A percentile compares a stretch with the other conserved stretches of the same genome.
Evolutionary conservation across 225 moss, liverwort and hornwort genomes (phyloP).

Genomic region (Marchantia polymorpha): DNA sequence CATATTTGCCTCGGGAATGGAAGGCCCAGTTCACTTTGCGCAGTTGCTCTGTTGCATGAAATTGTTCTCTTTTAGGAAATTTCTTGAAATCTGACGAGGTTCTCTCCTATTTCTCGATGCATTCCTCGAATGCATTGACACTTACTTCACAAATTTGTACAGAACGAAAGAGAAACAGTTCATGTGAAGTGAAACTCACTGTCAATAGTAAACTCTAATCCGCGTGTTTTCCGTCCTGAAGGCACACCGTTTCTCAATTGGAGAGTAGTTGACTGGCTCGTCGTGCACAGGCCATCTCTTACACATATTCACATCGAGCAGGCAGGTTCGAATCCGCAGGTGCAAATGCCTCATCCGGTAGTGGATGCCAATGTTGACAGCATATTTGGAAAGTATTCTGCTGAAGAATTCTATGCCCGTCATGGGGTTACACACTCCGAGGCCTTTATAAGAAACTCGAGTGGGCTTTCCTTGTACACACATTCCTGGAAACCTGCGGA

Average conservation of each 20-base stretch:
- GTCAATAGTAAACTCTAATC: not conserved
- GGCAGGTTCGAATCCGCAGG: not conserved
- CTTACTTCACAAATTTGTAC: not conserved
- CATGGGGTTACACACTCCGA: constrained; percentile 56
- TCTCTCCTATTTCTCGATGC: not conserved
- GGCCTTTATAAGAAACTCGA: constrained; percentile 45
- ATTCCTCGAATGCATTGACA: not conserved
- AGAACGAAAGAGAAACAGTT: not conserved
- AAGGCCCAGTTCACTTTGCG: not conserved
- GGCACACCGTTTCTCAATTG: not conserved
- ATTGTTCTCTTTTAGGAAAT: not conserved
- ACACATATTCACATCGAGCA: not conserved
- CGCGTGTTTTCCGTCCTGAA: not conserved
- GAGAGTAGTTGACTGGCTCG: not conserved
- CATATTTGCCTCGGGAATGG: not conserved
- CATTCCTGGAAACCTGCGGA: constrained; percentile 60
- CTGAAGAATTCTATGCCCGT: constrained; percentile 56
- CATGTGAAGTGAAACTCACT: too few relatives aligned
- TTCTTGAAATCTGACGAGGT: not conserved
- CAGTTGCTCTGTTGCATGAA: not conserved
- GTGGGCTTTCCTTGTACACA: constrained; percentile 57
- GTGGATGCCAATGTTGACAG: constrained; percentile 50
- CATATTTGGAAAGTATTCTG: constrained; percentile 52
- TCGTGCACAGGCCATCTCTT: not conserved
- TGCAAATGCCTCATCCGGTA: constrained; percentile 57